Percentiles rank a stretch among this genome's conserved stretches.
phyloP scores from a whole-genome alignment of 106 monocot species.

The Allium cepa region DNA sequence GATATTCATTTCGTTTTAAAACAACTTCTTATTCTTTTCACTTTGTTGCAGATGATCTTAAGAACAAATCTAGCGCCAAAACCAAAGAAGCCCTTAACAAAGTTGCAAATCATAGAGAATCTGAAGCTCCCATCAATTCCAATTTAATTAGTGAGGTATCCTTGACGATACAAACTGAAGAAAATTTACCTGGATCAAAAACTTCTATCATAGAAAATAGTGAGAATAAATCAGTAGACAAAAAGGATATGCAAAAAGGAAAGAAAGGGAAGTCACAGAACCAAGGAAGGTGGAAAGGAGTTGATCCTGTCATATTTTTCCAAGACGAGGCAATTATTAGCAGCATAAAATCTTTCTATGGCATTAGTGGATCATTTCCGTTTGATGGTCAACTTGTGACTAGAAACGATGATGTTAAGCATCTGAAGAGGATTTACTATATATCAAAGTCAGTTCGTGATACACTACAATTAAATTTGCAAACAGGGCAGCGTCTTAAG shows the following conservation, averaged over 20 bases:
- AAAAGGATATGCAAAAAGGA: conserved; percentile 10
- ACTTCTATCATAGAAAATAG: neutral
- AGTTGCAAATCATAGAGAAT: neutral
- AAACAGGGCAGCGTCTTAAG: conserved; percentile 81
- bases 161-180: conserved; percentile 1
- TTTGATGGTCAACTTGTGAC: conserved; percentile 76
- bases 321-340: conserved; percentile 46
- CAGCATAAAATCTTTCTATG: conserved; percentile 78
- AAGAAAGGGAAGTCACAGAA: conserved; percentile 30
- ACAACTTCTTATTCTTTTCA: neutral
- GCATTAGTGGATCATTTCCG: conserved; percentile 60
- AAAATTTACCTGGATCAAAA: neutral
- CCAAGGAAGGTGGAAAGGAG: conserved; percentile 83
- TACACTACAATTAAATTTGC: conserved; percentile 56
- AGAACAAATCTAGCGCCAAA: conserved; percentile 7
- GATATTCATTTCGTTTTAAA: neutral
- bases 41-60: conserved; percentile 16
- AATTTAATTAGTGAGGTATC: conserved; percentile 6
- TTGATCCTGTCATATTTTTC: conserved; percentile 94
- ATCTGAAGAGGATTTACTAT: conserved; percentile 96
- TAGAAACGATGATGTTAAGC: conserved; percentile 68
- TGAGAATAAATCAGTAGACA: conserved; percentile 14
- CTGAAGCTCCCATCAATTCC: conserved; percentile 10
- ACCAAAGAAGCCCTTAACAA: neutral
- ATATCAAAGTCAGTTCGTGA: conserved; percentile 77